Conservation (phyloP, 768 basidiomycete genomes). For the Lactifluus subvellereus region DNA sequence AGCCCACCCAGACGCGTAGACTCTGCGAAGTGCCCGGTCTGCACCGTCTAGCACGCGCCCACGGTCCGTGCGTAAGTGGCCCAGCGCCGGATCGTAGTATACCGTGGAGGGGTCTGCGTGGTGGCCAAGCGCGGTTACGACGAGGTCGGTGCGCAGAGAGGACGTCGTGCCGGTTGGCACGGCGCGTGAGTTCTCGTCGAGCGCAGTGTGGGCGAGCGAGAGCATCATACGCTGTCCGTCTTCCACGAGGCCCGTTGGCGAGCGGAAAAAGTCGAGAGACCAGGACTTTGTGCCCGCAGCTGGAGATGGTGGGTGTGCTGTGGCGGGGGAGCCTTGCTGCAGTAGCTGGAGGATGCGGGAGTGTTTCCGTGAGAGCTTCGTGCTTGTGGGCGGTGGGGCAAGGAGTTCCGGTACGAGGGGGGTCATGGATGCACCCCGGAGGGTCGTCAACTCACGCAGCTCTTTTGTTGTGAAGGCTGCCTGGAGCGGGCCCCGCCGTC, state of each 20-base stretch:
- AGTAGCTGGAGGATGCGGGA: slow-evolving; percentile 61
- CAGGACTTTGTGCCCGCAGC: no score
- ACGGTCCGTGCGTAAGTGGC: slow-evolving; percentile 49
- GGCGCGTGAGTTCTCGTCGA: slow-evolving; percentile 47
- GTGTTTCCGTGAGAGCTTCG: slow-evolving; percentile 54
- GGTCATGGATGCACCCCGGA: no score
- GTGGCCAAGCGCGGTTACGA: slow-evolving; percentile 76
- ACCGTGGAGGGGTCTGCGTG: slow-evolving; percentile 28
- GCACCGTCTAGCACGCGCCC: slow-evolving; percentile 44
- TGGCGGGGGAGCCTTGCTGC: slow-evolving; percentile 48
- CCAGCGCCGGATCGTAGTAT: slow-evolving; percentile 53
- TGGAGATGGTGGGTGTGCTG: slow-evolving; percentile 29
- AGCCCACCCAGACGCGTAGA: slow-evolving; percentile 96
- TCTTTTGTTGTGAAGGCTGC: no score
- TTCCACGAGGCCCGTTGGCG: slow-evolving; percentile 29
- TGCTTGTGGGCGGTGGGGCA: not conserved
- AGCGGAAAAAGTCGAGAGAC: no score
- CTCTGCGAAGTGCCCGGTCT: slow-evolving; percentile 40
- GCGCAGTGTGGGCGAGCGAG: slow-evolving; percentile 53
- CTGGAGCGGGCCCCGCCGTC: no score
- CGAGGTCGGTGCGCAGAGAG: slow-evolving; percentile 57
- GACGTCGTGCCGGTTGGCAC: slow-evolving; percentile 37
- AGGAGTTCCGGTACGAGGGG: no score
- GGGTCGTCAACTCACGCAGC: no score
- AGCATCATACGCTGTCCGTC: slow-evolving; percentile 40